Evolutionary conservation across 371 early-diverging fungal species (phyloP).

Genomic region (Mortierella sp.): DNA sequence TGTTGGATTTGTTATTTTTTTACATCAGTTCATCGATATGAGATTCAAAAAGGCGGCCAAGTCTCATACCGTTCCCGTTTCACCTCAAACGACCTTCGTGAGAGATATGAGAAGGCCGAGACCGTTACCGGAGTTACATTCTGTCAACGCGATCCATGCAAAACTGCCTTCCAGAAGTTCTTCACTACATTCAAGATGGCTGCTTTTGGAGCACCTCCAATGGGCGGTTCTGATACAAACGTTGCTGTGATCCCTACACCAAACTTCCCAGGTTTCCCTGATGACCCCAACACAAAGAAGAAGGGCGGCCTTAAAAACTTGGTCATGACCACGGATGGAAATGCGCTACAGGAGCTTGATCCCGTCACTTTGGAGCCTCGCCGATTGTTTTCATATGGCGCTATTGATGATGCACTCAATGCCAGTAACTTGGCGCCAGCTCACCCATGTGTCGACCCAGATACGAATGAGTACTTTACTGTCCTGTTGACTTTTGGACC

Average conservation of each 20-base stretch:
- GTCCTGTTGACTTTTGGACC: constrained; percentile 57
- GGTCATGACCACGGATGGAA: constrained; percentile 71
- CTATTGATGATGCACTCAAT: constrained; percentile 59
- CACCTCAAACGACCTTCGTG: constrained; percentile 49
- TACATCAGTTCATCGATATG: constrained; percentile 48
- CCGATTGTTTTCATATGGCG: constrained; percentile 61
- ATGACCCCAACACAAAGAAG: constrained; percentile 7
- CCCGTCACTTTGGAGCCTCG: constrained; percentile 70
- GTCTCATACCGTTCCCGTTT: constrained; percentile 50
- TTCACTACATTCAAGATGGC: constrained; percentile 56
- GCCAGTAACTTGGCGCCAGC: constrained; percentile 66
- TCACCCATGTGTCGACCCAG: constrained; percentile 68
- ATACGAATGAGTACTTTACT: constrained; percentile 64
- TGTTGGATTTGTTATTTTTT: constrained; percentile 5
- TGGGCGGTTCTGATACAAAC: constrained; percentile 37
- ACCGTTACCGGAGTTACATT: constrained; percentile 46
- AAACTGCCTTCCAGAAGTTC: constrained; percentile 65
- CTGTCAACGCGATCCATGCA: constrained; percentile 67
- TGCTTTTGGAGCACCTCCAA: constrained; percentile 25
- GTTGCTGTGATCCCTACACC: constrained; percentile 69
- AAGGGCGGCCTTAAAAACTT: constrained; percentile 38
- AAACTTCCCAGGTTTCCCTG: constrained; percentile 64
- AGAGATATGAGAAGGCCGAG: constrained; percentile 42
- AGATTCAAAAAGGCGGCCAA: constrained; percentile 50
- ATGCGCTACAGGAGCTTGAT: constrained; percentile 69